These are phyloP conservation scores for Choiromyces venosus DNA, from an alignment of 495 filamentous ascomycete species.

Conservation along the genomic window DNA sequence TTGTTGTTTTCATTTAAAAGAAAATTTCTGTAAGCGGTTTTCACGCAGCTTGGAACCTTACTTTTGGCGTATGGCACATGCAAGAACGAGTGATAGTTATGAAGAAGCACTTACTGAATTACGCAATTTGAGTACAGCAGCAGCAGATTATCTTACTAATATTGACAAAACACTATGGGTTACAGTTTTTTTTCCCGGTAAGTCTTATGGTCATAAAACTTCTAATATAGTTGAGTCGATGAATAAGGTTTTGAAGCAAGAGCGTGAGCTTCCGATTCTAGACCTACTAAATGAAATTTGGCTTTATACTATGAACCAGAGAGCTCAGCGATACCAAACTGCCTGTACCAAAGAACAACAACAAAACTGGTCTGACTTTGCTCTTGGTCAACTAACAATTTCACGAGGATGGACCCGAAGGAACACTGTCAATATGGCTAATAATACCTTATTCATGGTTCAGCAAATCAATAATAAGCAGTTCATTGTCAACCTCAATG, in stretches of 20 bases:
- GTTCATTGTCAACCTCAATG: neutral
- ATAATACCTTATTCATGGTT: too few relatives aligned
- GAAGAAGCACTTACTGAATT: neutral
- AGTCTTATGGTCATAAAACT: constrained; percentile 8
- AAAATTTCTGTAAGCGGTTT: neutral
- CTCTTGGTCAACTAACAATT: constrained; percentile 5
- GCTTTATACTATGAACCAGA: constrained; percentile 5
- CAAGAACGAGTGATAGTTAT: neutral
- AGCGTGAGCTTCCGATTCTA: constrained; percentile 2
- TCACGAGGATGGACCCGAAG: neutral
- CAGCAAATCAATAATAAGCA: too few relatives aligned
- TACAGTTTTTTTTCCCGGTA: constrained; percentile 6
- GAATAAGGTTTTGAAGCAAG: neutral
- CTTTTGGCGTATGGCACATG: constrained; percentile 11
- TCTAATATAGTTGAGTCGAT: constrained; percentile 15
- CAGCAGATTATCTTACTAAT: neutral
- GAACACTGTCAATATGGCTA: too few relatives aligned
- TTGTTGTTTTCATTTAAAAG: constrained; percentile 16
- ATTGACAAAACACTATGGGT: constrained; percentile 11
- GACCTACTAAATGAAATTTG: constrained; percentile 12
- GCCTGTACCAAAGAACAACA: neutral
- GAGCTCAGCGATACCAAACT: constrained; percentile 1
- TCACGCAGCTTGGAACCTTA: neutral
- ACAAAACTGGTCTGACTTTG: neutral
- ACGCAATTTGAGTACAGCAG: neutral